Conservation (phyloP, 805 yeast species). For the Kluyveromyces nonfermentans region DNA sequence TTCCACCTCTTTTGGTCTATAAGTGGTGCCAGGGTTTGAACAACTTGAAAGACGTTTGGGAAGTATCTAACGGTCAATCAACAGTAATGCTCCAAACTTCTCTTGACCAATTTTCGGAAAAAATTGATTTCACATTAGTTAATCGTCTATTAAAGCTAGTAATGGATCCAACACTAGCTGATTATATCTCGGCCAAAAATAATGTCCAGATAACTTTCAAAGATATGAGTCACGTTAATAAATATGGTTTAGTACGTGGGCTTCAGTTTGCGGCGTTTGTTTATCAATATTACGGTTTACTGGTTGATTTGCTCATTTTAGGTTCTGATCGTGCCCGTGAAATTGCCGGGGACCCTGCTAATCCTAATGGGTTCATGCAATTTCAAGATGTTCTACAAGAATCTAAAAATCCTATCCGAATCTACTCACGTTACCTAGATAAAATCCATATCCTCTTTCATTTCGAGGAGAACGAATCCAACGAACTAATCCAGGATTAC, state of each 20-base stretch:
- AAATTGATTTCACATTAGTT: slow-evolving; percentile 77
- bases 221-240: slow-evolving; percentile 92
- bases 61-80: slow-evolving; percentile 59
- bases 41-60: slow-evolving; percentile 73
- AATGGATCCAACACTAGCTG: slow-evolving; percentile 87
- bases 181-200: slow-evolving; percentile 86
- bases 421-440: slow-evolving; percentile 78
- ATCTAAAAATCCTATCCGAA: slow-evolving; percentile 60
- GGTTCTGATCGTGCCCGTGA: slow-evolving; percentile 85
- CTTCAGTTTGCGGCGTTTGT: slow-evolving; percentile 85
- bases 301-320: slow-evolving; percentile 68
- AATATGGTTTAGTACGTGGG: slow-evolving; percentile 81
- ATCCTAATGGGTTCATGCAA: slow-evolving; percentile 73
- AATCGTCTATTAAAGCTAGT: slow-evolving; percentile 73
- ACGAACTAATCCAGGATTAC: slow-evolving; percentile 65
- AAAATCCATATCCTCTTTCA: slow-evolving; percentile 71
- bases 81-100: slow-evolving; percentile 79
- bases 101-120: slow-evolving; percentile 64
- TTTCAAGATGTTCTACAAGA: slow-evolving; percentile 53
- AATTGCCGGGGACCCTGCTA: slow-evolving; percentile 65
- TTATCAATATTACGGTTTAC: slow-evolving; percentile 81
- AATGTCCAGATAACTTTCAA: slow-evolving; percentile 75
- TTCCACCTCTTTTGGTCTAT: slow-evolving; percentile 84
- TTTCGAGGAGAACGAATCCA: slow-evolving; percentile 63
- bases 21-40: slow-evolving; percentile 93